Evolutionary conservation across 768 basidiomycete species (phyloP), one percentile per base, ranked within the genome.

Genomic region (Lenzites betulinus): DNA sequence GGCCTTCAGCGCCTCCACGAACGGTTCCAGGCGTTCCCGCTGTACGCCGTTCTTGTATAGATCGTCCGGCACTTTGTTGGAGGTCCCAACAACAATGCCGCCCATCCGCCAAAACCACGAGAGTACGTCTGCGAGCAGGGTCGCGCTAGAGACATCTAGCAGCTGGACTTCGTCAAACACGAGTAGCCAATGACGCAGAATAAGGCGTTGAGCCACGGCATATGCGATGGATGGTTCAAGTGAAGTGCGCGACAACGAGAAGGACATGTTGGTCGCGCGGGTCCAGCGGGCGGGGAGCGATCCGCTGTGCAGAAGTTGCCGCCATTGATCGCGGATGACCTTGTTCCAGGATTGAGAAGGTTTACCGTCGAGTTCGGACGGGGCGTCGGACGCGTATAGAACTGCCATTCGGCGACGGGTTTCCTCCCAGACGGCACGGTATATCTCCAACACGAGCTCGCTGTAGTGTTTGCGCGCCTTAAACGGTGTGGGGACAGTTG

Each of bases 31-130:
- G 16, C 83, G 78, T 51, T 84, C 79, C 23, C 78, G 72, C 64
- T 84, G 83, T 1, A 86, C 81, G 20, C 84, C 85, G 58, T 83
- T 81, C 66, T 77, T 76, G 72, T 84, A 85, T 16, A 84, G 71
- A 57, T 85, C 83, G 63, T 81, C 79, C 1, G 79, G 78, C 11
- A 83, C 77, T 55, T 80, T 79, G 67, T 84, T 85, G 43, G 81
- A 79, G 23, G 73, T 77, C 30, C 77, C 76, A 26, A 79, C 74
- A 39, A 87, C 75, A 7, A 86, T 80, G 2, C 84, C 83, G 18
- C 83, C 85, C 69, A 88, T 76, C 6, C 84, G 76, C 85, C 83
- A 86, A 66, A 81, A 86, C 83, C 82, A 86, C 13, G 81, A 79
- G 16, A 86, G 69, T 6, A 86, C 82, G 59, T 81, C 78, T 7